Percentiles rank a stretch among this genome's conserved stretches.
These are phyloP conservation scores for Aspergillus pseudonomiae DNA, from an alignment of 2,329 filamentous ascomycete genomes.

Conservation along the genomic window DNA sequence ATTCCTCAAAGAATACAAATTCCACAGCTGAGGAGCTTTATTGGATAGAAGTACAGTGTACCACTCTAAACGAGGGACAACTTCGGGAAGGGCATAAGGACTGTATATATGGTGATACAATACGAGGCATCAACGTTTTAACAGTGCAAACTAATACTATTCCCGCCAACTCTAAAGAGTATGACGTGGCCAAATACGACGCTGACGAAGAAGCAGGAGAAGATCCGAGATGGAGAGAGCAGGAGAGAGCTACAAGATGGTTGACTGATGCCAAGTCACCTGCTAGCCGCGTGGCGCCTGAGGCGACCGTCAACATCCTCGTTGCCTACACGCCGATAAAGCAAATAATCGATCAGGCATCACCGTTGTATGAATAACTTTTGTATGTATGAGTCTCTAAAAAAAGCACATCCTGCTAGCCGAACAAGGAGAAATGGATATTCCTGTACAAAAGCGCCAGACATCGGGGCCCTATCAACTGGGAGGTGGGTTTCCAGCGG, in stretches of 20 bases:
- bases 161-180: not conserved
- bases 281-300: not conserved
- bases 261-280: not conserved
- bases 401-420: constrained; percentile 18
- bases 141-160: not conserved
- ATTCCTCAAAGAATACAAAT: not conserved
- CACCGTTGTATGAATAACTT: constrained; percentile 12
- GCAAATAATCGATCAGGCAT: not conserved
- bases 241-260: not conserved
- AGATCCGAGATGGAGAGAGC: not conserved
- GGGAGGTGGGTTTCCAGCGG: not conserved
- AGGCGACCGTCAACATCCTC: not conserved
- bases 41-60: not conserved
- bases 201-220: not conserved
- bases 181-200: not conserved
- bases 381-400: constrained; percentile 14
- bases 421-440: constrained; percentile 9
- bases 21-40: not conserved
- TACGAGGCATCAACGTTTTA: not conserved
- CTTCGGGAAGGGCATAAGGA: not conserved
- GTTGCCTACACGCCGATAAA: not conserved
- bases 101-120: not conserved
- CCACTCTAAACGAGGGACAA: not conserved
- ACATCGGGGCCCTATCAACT: not conserved
- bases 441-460: constrained; percentile 6